A percentile compares a stretch with the other conserved stretches of the same genome.
Evolutionary conservation across 768 basidiomycete genomes (phyloP).

Genomic region (Amanita jacksonii): DNA sequence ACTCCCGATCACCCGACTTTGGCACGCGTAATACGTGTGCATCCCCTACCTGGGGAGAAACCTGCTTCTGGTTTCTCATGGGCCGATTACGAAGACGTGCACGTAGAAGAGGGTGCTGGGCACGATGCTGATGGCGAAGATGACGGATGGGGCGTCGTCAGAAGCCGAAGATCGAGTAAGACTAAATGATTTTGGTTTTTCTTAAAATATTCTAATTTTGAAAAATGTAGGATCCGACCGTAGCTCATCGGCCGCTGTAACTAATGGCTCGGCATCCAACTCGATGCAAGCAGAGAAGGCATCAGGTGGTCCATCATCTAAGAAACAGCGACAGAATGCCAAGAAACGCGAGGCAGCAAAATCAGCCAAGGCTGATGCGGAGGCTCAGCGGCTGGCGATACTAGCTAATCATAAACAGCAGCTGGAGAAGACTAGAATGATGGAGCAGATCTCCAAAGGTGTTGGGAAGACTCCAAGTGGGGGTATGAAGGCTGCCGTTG

Average conservation of each 20-base stretch:
- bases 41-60: slow-evolving; percentile 43
- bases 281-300: slow-evolving; percentile 18
- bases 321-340: slow-evolving; percentile 64
- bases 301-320: slow-evolving; percentile 39
- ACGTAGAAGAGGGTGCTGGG: slow-evolving; percentile 28
- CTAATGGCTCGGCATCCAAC: slow-evolving; percentile 5
- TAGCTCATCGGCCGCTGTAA: slow-evolving; percentile 3
- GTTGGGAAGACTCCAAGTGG: slow-evolving; percentile 33
- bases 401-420: slow-evolving; percentile 54
- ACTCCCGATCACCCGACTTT: slow-evolving; percentile 42
- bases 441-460: slow-evolving; percentile 32
- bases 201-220: not conserved
- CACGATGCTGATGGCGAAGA: slow-evolving; percentile 63
- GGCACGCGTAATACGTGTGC: slow-evolving; percentile 64
- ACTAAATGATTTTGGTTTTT: not conserved
- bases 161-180: slow-evolving; percentile 40
- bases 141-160: slow-evolving; percentile 75
- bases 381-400: slow-evolving; percentile 37
- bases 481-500: slow-evolving; percentile 54
- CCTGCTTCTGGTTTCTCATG: slow-evolving; percentile 62
- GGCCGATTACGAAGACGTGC: slow-evolving; percentile 70
- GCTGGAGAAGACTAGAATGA: slow-evolving; percentile 43
- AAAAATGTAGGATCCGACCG: slow-evolving; percentile 11
- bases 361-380: slow-evolving; percentile 44
- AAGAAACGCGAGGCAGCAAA: slow-evolving; percentile 49